Base-by-base conservation (phyloP, 768 basidiomycete species). In the Polyporus arcularius region DNA sequence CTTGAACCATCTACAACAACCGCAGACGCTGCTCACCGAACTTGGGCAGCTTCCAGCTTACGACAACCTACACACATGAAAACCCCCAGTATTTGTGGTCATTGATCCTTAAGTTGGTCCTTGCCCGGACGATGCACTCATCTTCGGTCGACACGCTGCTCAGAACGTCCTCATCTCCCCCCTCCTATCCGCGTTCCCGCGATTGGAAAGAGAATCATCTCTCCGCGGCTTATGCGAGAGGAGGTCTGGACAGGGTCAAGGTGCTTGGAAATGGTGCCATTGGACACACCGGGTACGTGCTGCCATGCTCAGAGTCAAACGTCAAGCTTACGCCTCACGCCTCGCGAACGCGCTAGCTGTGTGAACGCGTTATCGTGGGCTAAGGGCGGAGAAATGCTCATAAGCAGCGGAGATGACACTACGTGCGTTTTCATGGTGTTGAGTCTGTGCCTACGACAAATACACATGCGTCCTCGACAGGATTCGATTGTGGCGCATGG, bases 281-380 rank as follows among this genome's bases (percentile, higher is more conserved):
- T 43, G 88, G 93, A 1, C 93, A 95, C 72, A 83, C 81, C 42
- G 92, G 92, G 87, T 87, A 68, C 48, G 77, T 59, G 18, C 21
- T 26, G 21, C 21, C 21, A 26, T 26, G 12, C 18, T 48, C 26
- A 4, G 14, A 15, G 64, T 35, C 18, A 8, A 56, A 32, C 16
- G 31, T 15, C 16, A 49, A n/a, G 18, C 26, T 16, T n/a, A 18
- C 47, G 6, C n/a, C 14, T 55, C n/a, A 38, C 55, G 10, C 51
- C 15, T 26, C 21, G 11, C 31, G 18, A n/a, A 35, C 43, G 30
- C 18, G 4, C 11, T 30, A 55, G 89, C 55, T 92, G 90, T 65
- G 88, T 90, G 32, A 93, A 92, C 68, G 87, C 90, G 35, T 66
- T 92, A 39, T 86, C 84, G 61, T 92, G 90, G 90, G 83, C 87